Evolutionary conservation across 192 early-diverging fungal genomes (phyloP), one percentile per base, ranked within the genome.

Genomic region (Endogone sp.): DNA sequence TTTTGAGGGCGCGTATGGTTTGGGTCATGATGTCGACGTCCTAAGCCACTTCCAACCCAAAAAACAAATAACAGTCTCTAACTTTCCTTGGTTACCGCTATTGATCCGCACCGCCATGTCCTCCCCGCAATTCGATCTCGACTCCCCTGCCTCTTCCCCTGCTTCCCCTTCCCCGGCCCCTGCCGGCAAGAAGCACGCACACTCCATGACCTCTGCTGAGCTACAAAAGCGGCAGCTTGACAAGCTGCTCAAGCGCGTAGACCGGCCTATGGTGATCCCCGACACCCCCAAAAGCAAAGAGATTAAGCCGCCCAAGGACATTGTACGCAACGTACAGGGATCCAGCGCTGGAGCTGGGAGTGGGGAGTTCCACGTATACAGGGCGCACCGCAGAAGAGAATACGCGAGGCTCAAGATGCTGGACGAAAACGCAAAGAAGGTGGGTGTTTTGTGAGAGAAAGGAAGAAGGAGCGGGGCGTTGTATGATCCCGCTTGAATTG

Each of bases 331-430:
- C 76, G 90, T 96, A 23, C 87, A 89, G 73, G 91, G 95, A 27
- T 97, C 95, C 16, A 94, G 92, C 77, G 95, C 96, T 0, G 96
- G 96, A 37, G 96, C 96, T 3, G 93, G 95, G 20, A 94, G 92
- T 82, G 94, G 94, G 32, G 96, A 98, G 72, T 98, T 98, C 65
- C 95, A 96, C 76, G 93, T 95, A 1, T 98, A 98, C 68, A 78
- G 94, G 72, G 89, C 92, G 24, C 79, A 91, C 55, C 83, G 96
- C 29, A 81, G 96, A 63, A 87, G 94, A 71, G 96, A 98, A 69
- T 88, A 92, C 74, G 81, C 88, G 20, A 82, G 96, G 55, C 67
- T 94, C 30, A 90, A 94, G 67, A 70, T 83, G 8, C 88, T 97
- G 87, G 94, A 95, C 0, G 80, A 88, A 56, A 81, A 85, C 56